Conservation (phyloP, 495 filamentous ascomycete species). For the Mytilinidion resinicola region DNA sequence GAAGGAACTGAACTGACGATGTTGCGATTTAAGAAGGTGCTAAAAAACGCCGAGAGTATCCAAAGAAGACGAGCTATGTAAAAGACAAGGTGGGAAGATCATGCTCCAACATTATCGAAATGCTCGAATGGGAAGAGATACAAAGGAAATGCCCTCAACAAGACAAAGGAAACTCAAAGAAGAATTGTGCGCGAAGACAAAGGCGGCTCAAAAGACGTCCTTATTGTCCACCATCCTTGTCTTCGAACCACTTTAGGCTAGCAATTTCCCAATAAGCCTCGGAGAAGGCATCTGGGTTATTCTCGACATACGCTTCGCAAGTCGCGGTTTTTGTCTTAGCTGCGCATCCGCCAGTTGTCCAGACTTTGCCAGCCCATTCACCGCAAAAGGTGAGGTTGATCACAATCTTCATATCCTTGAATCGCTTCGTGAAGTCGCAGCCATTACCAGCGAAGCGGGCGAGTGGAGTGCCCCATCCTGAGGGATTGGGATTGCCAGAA, state of each 20-base stretch:
- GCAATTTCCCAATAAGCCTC: conserved; percentile 31
- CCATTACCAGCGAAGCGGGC: conserved; percentile 45
- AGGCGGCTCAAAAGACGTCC: no score
- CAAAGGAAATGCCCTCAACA: no score
- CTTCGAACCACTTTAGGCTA: not conserved
- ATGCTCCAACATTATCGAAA: no score
- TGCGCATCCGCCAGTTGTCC: conserved; percentile 12
- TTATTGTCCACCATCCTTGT: no score
- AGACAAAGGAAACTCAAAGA: no score
- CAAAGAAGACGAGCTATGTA: no score
- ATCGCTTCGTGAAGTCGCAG: conserved; percentile 57
- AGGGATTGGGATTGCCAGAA: conserved; percentile 10
- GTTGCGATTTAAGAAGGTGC: no score
- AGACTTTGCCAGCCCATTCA: conserved; percentile 45
- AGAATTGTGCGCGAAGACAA: no score
- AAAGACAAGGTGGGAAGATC: no score
- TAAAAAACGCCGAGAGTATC: no score
- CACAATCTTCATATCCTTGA: conserved; percentile 59
- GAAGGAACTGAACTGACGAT: no score
- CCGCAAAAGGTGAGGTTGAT: conserved; percentile 67
- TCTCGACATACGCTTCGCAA: conserved; percentile 32
- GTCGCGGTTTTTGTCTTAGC: conserved; percentile 15
- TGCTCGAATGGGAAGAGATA: no score
- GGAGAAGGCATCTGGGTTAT: conserved; percentile 29
- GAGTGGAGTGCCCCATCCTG: conserved; percentile 20